Evolutionary conservation across 177 flowering plant genomes (phyloP).

Genomic region (Vitis hybrid): DNA sequence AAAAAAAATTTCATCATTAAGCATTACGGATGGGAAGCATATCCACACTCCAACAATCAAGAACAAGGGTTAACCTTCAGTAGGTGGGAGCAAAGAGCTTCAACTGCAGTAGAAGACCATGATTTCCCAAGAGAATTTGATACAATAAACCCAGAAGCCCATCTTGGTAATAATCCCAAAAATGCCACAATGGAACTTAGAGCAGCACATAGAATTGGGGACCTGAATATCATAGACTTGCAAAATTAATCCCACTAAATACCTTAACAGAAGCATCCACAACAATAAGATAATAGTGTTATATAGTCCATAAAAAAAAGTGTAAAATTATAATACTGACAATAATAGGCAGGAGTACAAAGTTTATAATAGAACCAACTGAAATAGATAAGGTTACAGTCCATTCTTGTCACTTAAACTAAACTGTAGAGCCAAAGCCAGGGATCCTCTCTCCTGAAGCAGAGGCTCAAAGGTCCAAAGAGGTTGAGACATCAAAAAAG

Average conservation of each 20-base stretch:
- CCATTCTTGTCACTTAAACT: too few species aligned
- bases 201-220: slow-evolving; percentile 30
- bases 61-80: slow-evolving; percentile 45
- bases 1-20: too few species aligned
- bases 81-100: slow-evolving; percentile 63
- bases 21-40: too few species aligned
- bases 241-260: slow-evolving; percentile 7
- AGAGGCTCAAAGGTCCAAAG: too few species aligned
- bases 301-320: too few species aligned
- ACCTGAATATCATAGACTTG: slow-evolving; percentile 47
- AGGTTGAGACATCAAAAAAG: too few species aligned
- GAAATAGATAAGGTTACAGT: too few species aligned
- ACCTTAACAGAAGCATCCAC: not conserved
- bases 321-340: too few species aligned
- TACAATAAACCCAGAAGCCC: slow-evolving; percentile 43
- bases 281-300: not conserved
- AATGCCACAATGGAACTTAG: slow-evolving; percentile 48
- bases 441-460: too few species aligned
- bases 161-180: slow-evolving; percentile 59
- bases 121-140: slow-evolving; percentile 54
- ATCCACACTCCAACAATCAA: not conserved
- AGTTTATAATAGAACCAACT: too few species aligned
- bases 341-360: too few species aligned
- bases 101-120: slow-evolving; percentile 70
- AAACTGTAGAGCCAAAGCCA: too few species aligned